These are phyloP conservation scores for Aspergillus aculeatus DNA, from an alignment of 2,329 filamentous ascomycete genomes.

Conservation along the genomic window DNA sequence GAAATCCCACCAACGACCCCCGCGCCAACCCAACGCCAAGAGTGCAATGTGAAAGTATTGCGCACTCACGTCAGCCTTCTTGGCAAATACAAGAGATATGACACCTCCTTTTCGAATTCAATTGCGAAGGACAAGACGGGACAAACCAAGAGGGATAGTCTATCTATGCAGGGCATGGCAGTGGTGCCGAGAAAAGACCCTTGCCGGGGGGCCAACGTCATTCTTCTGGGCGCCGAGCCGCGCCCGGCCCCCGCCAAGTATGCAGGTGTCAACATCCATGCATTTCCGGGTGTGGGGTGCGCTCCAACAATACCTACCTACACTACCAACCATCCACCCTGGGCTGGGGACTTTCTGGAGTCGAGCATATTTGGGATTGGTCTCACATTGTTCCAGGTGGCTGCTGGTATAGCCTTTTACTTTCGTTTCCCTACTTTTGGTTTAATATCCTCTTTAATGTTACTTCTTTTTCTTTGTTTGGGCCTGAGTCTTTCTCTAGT, in stretches of 20 bases:
- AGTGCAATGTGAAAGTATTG: too few relatives aligned
- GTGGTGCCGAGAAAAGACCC: not conserved
- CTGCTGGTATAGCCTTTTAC: too few relatives aligned
- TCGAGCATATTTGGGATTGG: not conserved
- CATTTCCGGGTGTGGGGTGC: not conserved
- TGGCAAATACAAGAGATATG: not conserved
- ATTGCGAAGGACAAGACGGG: not conserved
- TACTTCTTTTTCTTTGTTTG: too few relatives aligned
- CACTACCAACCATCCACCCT: too few relatives aligned
- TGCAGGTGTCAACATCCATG: slow-evolving; percentile 14
- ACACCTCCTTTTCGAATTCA: not conserved
- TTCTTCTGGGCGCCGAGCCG: slow-evolving; percentile 12
- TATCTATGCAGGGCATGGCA: too few relatives aligned
- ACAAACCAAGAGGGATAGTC: not conserved
- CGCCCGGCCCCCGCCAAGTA: slow-evolving; percentile 13
- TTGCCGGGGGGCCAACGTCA: slow-evolving; percentile 20
- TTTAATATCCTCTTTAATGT: too few relatives aligned
- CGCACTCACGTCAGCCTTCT: not conserved
- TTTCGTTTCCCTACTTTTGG: too few relatives aligned
- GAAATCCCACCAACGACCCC: not conserved
- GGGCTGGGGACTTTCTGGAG: too few relatives aligned
- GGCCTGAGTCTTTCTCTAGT: not conserved
- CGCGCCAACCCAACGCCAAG: not conserved
- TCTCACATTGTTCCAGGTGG: not conserved
- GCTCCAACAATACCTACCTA: too few relatives aligned